Evolutionary conservation across 2,329 filamentous ascomycete genomes (phyloP), one percentile per base, ranked within the genome.

Genomic region (Pyrenochaeta sp.): DNA sequence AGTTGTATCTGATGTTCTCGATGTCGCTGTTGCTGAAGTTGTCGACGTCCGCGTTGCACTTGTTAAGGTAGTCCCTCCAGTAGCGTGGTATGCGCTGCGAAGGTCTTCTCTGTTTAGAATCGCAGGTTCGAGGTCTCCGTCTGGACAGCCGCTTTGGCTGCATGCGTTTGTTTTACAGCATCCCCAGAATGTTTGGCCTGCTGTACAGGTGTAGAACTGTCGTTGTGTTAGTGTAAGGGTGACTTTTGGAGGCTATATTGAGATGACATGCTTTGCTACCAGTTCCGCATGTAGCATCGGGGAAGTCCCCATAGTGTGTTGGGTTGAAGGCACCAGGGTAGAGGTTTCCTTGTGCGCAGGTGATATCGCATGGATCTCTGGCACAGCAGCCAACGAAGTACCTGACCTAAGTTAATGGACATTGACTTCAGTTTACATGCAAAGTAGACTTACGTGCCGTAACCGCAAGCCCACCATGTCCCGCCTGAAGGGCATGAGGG

Each of bases 81-180:
- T 58, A 15, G 65, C 63, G 43, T 56, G 52, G 27, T 67, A 72
- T 9, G 63, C 59, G 30, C 50, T 62, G 45, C 51, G 56, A 7
- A 59, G 39, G 9, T 63, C 63, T 0, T 49, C 42, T n/a, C 61
- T 59, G 24, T 66, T 61, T 2, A 67, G 37, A 2, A 69, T 62
- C 6, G 69, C 68, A 1, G 56, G 58, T 3, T 58, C 52, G 7
- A 80, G 69, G 48, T 73, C 64, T 0, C 54, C 65, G 3, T 55
- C 52, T 4, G 68, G 61, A 56, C 78, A 80, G 24, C 47, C 56
- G 3, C 64, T 64, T 27, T 68, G 50, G 2, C 43, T 62, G 55
- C 78, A 80, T 30, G 78, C 69, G 50, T 79, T 72, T 1, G 61
- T 66, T 45, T 62, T 68, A 55, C 78, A 80, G 61, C 78, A 80